phyloP scores from a whole-genome alignment of 352 stramenopile genomes.

The Phytophthora hibernalis region DNA sequence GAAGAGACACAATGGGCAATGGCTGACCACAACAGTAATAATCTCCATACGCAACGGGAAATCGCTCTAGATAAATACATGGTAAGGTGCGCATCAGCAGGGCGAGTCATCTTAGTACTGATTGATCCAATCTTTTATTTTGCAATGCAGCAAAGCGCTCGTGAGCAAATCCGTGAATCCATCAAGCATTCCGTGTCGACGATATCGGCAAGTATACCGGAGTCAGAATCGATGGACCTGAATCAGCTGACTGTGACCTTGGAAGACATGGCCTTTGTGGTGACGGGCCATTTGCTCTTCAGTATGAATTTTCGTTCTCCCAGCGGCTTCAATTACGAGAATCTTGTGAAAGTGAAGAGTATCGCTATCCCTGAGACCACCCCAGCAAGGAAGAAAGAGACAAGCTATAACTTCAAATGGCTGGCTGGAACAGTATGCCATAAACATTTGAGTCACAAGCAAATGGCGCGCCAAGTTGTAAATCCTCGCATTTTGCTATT shows the following conservation, averaged over 20 bases:
- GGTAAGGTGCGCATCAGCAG: constrained; percentile 46
- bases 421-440: constrained; percentile 95
- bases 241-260: constrained; percentile 55
- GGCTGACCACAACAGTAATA: constrained; percentile 31
- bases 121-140: constrained; percentile 19
- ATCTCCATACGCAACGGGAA: constrained; percentile 61
- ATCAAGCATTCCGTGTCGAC: constrained; percentile 55
- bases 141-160: constrained; percentile 57
- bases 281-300: constrained; percentile 77
- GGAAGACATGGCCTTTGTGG: constrained; percentile 82
- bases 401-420: constrained; percentile 92
- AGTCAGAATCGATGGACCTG: constrained; percentile 40
- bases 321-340: constrained; percentile 83
- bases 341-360: constrained; percentile 87
- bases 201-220: constrained; percentile 36
- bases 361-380: constrained; percentile 61
- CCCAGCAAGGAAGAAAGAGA: constrained; percentile 81
- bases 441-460: constrained; percentile 97
- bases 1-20: constrained; percentile 36
- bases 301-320: constrained; percentile 81
- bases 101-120: background rate
- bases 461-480: constrained; percentile 93
- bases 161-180: constrained; percentile 64
- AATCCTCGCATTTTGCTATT: constrained; percentile 98
- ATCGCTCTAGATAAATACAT: constrained; percentile 78